Conservation (phyloP, 2,329 filamentous ascomycete genomes). For the Magnaporthales sp. region DNA sequence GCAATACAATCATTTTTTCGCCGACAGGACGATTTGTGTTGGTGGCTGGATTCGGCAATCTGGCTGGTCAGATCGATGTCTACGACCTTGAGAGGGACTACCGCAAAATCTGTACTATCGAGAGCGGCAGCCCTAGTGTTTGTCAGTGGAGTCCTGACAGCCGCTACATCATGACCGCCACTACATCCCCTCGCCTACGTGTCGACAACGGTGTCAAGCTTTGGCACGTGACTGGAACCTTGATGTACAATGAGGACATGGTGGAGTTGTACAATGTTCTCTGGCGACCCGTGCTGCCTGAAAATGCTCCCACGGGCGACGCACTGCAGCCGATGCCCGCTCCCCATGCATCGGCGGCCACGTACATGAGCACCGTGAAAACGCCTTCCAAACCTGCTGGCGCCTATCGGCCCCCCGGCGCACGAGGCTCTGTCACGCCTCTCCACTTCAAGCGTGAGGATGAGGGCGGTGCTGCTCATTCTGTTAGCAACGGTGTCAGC, state of each 20-base stretch:
- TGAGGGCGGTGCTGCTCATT: slow-evolving; percentile 80
- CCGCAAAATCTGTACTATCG: slow-evolving; percentile 84
- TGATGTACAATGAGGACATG: slow-evolving; percentile 97
- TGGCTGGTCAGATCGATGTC: slow-evolving; percentile 95
- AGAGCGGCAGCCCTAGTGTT: slow-evolving; percentile 90
- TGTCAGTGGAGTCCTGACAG: slow-evolving; percentile 98
- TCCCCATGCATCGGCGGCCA: slow-evolving; percentile 74
- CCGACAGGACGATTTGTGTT: slow-evolving; percentile 88
- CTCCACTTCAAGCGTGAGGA: slow-evolving; percentile 97
- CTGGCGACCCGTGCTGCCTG: slow-evolving; percentile 70
- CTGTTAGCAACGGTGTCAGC: slow-evolving; percentile 67
- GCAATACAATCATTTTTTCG: slow-evolving; percentile 93
- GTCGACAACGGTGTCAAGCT: slow-evolving; percentile 95
- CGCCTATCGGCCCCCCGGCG: slow-evolving; percentile 90
- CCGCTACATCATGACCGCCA: slow-evolving; percentile 93
- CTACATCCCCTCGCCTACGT: slow-evolving; percentile 85
- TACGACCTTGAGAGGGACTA: slow-evolving; percentile 95
- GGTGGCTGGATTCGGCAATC: slow-evolving; percentile 92
- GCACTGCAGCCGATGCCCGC: slow-evolving; percentile 65
- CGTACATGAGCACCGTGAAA: slow-evolving; percentile 80
- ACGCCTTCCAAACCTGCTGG: slow-evolving; percentile 95
- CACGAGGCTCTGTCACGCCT: slow-evolving; percentile 79
- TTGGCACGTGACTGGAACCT: slow-evolving; percentile 85
- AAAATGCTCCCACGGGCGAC: slow-evolving; percentile 49
- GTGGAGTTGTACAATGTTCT: slow-evolving; percentile 83